Evolutionary conservation across 306 rosid species (phyloP).

Genomic region (Crotalaria pallida): DNA sequence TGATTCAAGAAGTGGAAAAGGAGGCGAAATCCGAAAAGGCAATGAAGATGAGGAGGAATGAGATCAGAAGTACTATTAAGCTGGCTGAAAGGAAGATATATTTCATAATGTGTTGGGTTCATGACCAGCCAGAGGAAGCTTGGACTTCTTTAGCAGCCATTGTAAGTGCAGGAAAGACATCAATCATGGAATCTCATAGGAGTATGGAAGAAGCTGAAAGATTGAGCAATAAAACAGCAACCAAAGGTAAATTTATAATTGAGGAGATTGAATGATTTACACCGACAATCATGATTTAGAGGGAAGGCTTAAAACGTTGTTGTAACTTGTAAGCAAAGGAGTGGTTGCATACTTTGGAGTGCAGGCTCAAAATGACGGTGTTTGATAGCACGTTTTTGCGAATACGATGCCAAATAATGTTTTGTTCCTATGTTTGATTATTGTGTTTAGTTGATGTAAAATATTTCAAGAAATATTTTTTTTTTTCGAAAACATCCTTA

Average conservation of each 20-base stretch:
- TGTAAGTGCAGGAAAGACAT: conserved; percentile 51
- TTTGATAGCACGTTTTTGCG: too few relatives aligned
- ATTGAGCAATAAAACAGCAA: conserved; percentile 27
- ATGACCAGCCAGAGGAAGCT: conserved; percentile 69
- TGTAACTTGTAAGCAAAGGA: too few relatives aligned
- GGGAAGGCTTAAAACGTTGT: too few relatives aligned
- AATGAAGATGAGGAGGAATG: conserved; percentile 35
- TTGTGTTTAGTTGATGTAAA: too few relatives aligned
- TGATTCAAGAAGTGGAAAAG: conserved; percentile 59
- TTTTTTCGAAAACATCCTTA: too few relatives aligned
- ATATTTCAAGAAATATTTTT: too few relatives aligned
- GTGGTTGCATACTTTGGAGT: too few relatives aligned
- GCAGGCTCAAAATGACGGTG: too few relatives aligned
- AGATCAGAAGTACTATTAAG: conserved; percentile 52
- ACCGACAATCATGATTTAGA: not conserved
- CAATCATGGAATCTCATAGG: conserved; percentile 40
- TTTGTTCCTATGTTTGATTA: too few relatives aligned
- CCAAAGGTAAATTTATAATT: conserved; percentile 49
- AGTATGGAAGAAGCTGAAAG: conserved; percentile 36
- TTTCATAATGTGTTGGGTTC: conserved; percentile 88
- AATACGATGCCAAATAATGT: too few relatives aligned
- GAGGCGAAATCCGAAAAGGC: conserved; percentile 54
- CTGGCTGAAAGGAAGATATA: conserved; percentile 62
- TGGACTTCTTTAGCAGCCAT: conserved; percentile 71
- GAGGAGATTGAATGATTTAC: conserved; percentile 48